Conservation (phyloP, 768 basidiomycete species). For the Coprinopsis sp. region DNA sequence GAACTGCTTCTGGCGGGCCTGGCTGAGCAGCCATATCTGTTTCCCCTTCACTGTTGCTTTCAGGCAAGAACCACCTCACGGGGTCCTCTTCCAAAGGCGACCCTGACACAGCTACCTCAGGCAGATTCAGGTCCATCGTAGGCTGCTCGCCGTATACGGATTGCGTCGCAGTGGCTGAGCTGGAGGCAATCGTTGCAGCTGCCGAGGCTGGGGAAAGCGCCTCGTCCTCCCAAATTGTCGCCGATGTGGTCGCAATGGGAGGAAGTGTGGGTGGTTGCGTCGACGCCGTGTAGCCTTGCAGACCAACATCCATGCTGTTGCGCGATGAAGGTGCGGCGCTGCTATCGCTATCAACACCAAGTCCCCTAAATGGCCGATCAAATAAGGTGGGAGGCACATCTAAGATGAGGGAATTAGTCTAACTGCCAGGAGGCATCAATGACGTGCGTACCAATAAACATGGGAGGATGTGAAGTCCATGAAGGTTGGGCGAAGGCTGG, state of each 20-base stretch:
- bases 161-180: too few relatives aligned
- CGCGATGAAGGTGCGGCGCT: background rate
- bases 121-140: too few relatives aligned
- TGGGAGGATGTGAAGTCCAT: background rate
- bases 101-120: too few relatives aligned
- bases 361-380: background rate
- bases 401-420: background rate
- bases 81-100: too few relatives aligned
- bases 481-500: too few relatives aligned
- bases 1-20: too few relatives aligned
- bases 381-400: background rate
- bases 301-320: background rate
- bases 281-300: background rate
- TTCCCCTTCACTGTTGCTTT: too few relatives aligned
- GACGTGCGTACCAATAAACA: background rate
- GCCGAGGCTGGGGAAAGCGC: background rate
- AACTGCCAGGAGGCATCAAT: background rate
- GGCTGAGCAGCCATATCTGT: too few relatives aligned
- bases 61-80: too few relatives aligned
- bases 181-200: too few relatives aligned
- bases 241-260: background rate
- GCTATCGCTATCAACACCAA: background rate
- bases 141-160: too few relatives aligned
- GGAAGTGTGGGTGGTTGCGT: background rate
- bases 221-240: background rate